Base-by-base conservation (phyloP, 352 stramenopile genomes). In the Phytophthora sp. region DNA sequence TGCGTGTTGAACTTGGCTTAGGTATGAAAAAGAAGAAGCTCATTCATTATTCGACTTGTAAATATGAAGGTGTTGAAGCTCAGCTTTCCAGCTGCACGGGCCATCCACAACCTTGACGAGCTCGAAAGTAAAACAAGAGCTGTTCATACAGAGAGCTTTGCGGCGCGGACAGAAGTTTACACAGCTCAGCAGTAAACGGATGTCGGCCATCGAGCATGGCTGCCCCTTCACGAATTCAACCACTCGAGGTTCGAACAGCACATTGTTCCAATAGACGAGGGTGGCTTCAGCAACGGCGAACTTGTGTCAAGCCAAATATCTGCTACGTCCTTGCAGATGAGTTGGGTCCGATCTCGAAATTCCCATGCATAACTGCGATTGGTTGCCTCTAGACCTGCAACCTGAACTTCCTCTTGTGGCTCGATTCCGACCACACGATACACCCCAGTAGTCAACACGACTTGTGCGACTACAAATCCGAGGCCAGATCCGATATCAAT, bases 401-500 rank as follows among this genome's bases (percentile, higher is more conserved):
- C 3, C 39, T 29, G 39, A 4, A 46, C 20, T 12, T 29, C 5
- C 8, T 46, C 7, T n/a, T 16, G 39, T 2, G 3, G 29, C 20
- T 46, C 39, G 9, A 46, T 46, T 3, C 39, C 39, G 29, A 46
- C 35, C 11, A 35, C 44, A 2, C 24, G 44, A 35, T 21, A 23
- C 3, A 35, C 23, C 2, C 23, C 4, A 20, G 36, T 59, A 18
- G 8, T 4, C 0, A 59, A n/a, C 1, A 39, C 51, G 11, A 59
- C 23, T 18, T 59, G 36, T 6, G 38, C 51, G 2, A 59, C 24
- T 1, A 59, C 36, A 41, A 50, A 39, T 16, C 51, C 36, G n/a
- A 50, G 23, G 21, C 52, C 38, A 3, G 52, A 38, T 4, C 52
- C 52, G 23, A 50, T 51, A 21, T 51, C 52, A 7, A 60, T 13